Evolutionary conservation across 2,329 filamentous ascomycete genomes (phyloP), one percentile per base, ranked within the genome.

Genomic region (Venturia aucupariae): DNA sequence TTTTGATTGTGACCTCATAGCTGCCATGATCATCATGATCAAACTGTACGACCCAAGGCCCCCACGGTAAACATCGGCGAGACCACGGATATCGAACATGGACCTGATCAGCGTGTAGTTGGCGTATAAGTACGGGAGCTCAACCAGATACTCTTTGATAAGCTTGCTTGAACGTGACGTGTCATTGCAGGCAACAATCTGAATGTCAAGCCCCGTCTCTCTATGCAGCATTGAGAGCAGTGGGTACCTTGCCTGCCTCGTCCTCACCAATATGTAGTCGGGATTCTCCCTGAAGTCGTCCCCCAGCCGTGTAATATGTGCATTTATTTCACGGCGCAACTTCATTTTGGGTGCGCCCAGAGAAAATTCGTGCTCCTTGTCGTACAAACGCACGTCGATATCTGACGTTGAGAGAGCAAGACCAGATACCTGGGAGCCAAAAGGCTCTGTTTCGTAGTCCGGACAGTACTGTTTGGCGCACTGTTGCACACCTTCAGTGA

Each of bases 1-100:
- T 10, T 19, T 73, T 66, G 80, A 75, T 10, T 19, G 73, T 66
- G 80, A 75, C 67, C 80, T 80, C 35, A 86, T 71, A 35, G 80
- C 79, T 5, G 82, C 81, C 17, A 82, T 79, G 22, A 86, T 72
- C 76, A 86, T 81, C 74, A 85, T 81, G 69, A 84, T 78, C 11
- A 85, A 73, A 15, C 78, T 75, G 69, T 86, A 84, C 0, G 82
- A 79, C 19, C 78, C 79, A 41, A 86, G 72, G 1, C 82, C 81
- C n/a, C 79, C 79, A 3, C 71, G 69, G 63, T 73, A 77, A 22
- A 80, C 76, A 62, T 81, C 78, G 39, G 77, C 76, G 2, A 86
- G 70, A 30, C 76, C 77, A 46, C 81, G 78, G 27, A 80, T 73
- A 62, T 82, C 76, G 48, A 87, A 74, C 19, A 79, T 74, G 61